Evolutionary conservation across 2,329 filamentous ascomycete genomes (phyloP), one percentile per base, ranked within the genome.

Genomic region (Colletotrichum nymphaeae): DNA sequence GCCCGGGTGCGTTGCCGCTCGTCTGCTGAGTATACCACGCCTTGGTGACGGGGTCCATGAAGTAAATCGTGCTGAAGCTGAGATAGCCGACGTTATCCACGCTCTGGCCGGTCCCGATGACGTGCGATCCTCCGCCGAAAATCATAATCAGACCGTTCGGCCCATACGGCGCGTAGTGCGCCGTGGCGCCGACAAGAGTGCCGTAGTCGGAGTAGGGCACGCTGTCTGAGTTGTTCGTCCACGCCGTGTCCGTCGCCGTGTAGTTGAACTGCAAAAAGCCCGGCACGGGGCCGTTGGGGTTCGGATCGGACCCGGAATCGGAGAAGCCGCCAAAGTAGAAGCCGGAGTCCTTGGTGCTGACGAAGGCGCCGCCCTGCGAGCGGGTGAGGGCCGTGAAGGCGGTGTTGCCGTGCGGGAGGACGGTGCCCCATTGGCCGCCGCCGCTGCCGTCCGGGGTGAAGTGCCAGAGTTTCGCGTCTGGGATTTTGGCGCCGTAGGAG

Each of bases 311-410:
- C 11, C 35, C 35, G 16, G 12, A 14, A 12, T 63, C 28, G 4
- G 75, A 65, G 35, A 58, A 66, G 11, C 75, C 75, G 12, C 75
- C 75, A 30, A 74, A 65, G 62, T 68, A 69, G 64, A 75, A 74
- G 4, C 75, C 75, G 11, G 74, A 70, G 42, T 59, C 60, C n/a
- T 60, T 63, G 1, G 69, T 70, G 63, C 69, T 74, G 4, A 73
- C 70, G 30, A 37, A 76, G 22, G 55, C 64, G 30, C 37, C 71
- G 26, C 57, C 58, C 63, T 75, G 67, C 4, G 64, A 63, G 9
- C 64, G 74, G 24, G 62, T 49, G 19, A 74, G 52, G 16, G 30
- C 32, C 24, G 56, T 63, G 57, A 74, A 75, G 19, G 26, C 26
- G n/a, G 64, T 56, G 60, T 65, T 30, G 32, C 65, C 71, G 30